Conservation (phyloP, 2,329 filamentous ascomycete genomes). For the Diaporthe australafricana region DNA sequence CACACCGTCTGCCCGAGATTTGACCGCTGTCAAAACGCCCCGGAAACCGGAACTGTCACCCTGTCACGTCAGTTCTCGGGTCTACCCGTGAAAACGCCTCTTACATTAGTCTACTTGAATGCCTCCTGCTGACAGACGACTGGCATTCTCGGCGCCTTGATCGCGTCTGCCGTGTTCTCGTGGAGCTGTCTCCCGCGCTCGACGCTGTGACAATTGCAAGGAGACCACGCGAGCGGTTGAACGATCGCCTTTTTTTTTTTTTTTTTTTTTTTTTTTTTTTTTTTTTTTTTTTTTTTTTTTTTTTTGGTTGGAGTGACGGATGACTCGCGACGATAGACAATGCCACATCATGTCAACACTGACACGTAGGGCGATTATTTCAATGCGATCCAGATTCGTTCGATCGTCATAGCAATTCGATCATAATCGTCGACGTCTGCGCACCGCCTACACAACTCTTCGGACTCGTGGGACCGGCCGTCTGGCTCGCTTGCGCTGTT, state of each 20-base stretch:
- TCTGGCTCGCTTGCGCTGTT: not conserved
- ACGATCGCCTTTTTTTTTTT: not conserved
- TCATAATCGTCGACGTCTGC: not conserved
- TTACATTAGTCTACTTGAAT: conserved; percentile 22
- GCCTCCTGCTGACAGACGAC: not conserved
- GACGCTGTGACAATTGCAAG: not conserved
- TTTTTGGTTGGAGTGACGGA: not conserved
- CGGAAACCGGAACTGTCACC: conserved; percentile 27
- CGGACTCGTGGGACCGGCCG: not conserved
- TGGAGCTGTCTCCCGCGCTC: not conserved
- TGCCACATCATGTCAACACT: not conserved
- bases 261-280: no score
- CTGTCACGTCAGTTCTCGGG: conserved; percentile 27
- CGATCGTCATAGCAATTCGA: not conserved
- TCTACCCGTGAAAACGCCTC: conserved; percentile 20
- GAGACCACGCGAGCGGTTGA: not conserved
- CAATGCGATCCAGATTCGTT: not conserved
- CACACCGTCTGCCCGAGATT: conserved; percentile 1
- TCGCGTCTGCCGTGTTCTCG: not conserved
- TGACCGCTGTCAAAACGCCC: conserved; percentile 8
- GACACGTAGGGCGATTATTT: not conserved
- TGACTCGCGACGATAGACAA: conserved; percentile 9
- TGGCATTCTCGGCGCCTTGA: not conserved
- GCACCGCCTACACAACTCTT: not conserved
- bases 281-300: no score